phyloP scores from a whole-genome alignment of 2,329 filamentous ascomycete species.

The Verticillium nubilum region DNA sequence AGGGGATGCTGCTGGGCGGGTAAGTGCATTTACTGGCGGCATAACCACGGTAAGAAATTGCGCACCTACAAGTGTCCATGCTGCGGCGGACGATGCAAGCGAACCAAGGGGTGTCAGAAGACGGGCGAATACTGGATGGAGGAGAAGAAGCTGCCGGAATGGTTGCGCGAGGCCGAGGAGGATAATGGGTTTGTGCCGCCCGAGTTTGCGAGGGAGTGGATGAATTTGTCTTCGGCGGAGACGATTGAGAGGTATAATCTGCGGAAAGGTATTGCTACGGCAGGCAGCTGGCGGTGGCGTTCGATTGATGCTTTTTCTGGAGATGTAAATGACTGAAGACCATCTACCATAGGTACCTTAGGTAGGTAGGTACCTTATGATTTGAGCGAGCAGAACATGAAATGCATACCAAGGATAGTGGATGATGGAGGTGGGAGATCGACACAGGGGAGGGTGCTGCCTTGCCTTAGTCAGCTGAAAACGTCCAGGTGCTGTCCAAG shows the following conservation, averaged over 20 bases:
- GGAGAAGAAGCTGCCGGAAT: neutral
- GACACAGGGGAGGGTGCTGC: neutral
- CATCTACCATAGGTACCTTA: too few relatives aligned
- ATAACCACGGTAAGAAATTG: neutral
- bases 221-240: neutral
- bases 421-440: neutral
- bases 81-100: neutral
- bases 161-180: neutral
- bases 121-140: neutral
- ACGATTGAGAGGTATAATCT: neutral
- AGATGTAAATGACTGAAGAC: neutral
- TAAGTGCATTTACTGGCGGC: neutral
- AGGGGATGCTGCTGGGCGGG: neutral
- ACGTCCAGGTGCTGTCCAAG: neutral
- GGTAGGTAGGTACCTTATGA: too few relatives aligned
- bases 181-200: neutral
- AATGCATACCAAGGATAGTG: too few relatives aligned
- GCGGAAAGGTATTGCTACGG: neutral
- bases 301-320: neutral
- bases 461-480: conserved; percentile 1
- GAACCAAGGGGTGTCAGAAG: neutral
- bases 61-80: neutral
- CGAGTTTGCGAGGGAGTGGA: neutral
- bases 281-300: neutral
- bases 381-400: too few relatives aligned